These are phyloP conservation scores for Sporodiniella umbellata DNA, from an alignment of 371 early-diverging fungal species.

Conservation along the genomic window DNA sequence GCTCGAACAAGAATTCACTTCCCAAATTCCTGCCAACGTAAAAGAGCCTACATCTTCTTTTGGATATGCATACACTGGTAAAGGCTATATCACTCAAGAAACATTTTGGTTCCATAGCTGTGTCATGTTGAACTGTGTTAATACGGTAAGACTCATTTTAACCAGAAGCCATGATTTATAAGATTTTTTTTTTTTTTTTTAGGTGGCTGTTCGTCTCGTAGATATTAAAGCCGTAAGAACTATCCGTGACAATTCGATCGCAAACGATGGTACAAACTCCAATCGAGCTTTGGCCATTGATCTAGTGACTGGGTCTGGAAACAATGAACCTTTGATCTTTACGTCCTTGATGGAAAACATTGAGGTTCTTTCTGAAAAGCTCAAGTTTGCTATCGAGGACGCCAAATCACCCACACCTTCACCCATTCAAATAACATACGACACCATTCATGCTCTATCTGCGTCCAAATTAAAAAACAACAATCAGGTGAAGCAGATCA, in stretches of 20 bases:
- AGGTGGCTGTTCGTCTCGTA: constrained; percentile 35
- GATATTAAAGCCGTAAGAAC: constrained; percentile 36
- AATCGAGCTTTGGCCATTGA: constrained; percentile 40
- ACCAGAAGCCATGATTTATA: too few relatives aligned
- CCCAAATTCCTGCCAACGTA: constrained; percentile 23
- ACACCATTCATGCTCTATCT: constrained; percentile 38
- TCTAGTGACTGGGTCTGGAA: constrained; percentile 9
- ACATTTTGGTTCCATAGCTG: constrained; percentile 45
- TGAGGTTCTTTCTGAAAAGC: constrained; percentile 34
- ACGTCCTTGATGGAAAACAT: constrained; percentile 39
- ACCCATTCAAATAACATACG: constrained; percentile 36
- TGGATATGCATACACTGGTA: constrained; percentile 40
- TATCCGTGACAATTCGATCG: constrained; percentile 35
- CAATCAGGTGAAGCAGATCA: constrained; percentile 30
- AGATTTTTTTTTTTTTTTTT: too few relatives aligned
- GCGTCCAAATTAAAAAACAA: constrained; percentile 30
- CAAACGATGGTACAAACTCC: constrained; percentile 25
- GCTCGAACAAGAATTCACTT: constrained; percentile 34
- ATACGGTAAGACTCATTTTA: constrained; percentile 21
- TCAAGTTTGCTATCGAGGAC: constrained; percentile 39
- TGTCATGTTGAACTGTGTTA: constrained; percentile 30
- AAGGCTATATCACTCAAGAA: constrained; percentile 35
- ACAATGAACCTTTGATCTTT: constrained; percentile 35
- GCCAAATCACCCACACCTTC: constrained; percentile 33
- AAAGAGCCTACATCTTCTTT: constrained; percentile 27